These are phyloP conservation scores for Rosellinia necatrix DNA, from an alignment of 2,329 filamentous ascomycete species.

Conservation along the genomic window DNA sequence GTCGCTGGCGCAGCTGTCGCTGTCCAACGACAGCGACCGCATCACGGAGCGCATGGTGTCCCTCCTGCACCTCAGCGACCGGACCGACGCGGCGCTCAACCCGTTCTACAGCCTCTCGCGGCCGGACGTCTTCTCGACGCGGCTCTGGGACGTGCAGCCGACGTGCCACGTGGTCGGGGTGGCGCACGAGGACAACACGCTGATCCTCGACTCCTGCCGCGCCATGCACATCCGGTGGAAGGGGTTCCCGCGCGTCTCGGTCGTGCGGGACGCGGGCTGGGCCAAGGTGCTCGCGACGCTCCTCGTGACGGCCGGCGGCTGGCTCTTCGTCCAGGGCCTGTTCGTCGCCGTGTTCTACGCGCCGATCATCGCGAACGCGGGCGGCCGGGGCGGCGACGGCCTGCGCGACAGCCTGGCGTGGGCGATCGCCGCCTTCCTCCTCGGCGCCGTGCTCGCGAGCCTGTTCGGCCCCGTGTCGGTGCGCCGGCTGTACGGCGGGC, in stretches of 20 bases:
- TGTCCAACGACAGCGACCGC: slow-evolving; percentile 40
- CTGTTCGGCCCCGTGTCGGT: slow-evolving; percentile 29
- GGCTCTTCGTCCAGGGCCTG: slow-evolving; percentile 26
- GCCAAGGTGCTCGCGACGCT: slow-evolving; percentile 16
- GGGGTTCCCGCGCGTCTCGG: slow-evolving; percentile 34
- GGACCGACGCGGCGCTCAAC: slow-evolving; percentile 4
- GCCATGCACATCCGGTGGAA: slow-evolving; percentile 42
- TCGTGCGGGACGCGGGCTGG: slow-evolving; percentile 11
- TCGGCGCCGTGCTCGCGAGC: slow-evolving; percentile 23
- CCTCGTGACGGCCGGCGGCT: slow-evolving; percentile 24
- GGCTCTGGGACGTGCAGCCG: slow-evolving; percentile 42
- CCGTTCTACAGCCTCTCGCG: slow-evolving; percentile 30
- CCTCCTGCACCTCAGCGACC: slow-evolving; percentile 28
- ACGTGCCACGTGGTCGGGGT: slow-evolving; percentile 40
- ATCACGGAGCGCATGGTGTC: slow-evolving; percentile 41
- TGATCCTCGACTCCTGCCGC: slow-evolving; percentile 39
- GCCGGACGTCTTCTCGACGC: slow-evolving; percentile 35
- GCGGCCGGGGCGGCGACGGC: background rate
- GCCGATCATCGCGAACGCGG: slow-evolving; percentile 12
- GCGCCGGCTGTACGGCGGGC: slow-evolving; percentile 28
- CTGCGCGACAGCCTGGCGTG: slow-evolving; percentile 4
- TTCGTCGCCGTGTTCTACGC: slow-evolving; percentile 21
- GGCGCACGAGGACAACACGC: slow-evolving; percentile 35
- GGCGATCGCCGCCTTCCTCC: slow-evolving; percentile 18
- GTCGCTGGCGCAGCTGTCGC: slow-evolving; percentile 39